A percentile compares a stretch with the other conserved stretches of the same genome.
These are phyloP conservation scores for Penicillium sp. DNA, from an alignment of 2,329 filamentous ascomycete species.

Conservation along the genomic window DNA sequence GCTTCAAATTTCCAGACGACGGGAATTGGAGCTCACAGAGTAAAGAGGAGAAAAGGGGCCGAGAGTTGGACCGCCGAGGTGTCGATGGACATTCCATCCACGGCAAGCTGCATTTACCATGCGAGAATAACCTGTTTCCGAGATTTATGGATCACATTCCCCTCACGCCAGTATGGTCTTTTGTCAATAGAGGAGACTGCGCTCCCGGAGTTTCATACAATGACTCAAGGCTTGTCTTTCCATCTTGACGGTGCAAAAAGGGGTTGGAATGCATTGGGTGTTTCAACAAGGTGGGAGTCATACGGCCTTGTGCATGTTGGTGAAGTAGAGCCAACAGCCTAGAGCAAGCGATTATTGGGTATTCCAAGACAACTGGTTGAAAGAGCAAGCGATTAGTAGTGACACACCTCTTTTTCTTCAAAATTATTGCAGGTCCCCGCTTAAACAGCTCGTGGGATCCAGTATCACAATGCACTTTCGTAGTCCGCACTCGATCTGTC, in stretches of 20 bases:
- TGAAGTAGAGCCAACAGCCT: not conserved
- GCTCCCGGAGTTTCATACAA: not conserved
- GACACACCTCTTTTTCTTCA: not conserved
- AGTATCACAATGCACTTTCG: not conserved
- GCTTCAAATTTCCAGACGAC: not conserved
- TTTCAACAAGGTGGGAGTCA: conserved; percentile 4
- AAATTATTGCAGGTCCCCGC: not conserved
- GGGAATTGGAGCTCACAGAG: not conserved
- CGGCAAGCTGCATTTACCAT: conserved; percentile 21
- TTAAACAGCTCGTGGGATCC: not conserved
- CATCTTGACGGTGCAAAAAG: conserved; percentile 8
- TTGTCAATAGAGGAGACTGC: conserved; percentile 6
- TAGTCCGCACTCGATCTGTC: conserved; percentile 3
- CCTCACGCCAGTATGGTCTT: not conserved
- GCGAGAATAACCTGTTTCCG: conserved; percentile 16
- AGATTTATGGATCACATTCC: conserved; percentile 4
- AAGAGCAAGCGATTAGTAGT: not conserved
- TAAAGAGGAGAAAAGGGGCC: conserved; percentile 1
- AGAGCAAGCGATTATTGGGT: not conserved
- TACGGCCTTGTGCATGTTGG: conserved; percentile 11
- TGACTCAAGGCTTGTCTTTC: conserved; percentile 9
- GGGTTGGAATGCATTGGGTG: conserved; percentile 3
- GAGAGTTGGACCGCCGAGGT: not conserved
- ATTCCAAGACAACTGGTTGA: not conserved
- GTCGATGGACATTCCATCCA: conserved; percentile 13